These are phyloP conservation scores for Solanum pennellii DNA, from an alignment of 257 asterid genomes.

Conservation along the genomic window DNA sequence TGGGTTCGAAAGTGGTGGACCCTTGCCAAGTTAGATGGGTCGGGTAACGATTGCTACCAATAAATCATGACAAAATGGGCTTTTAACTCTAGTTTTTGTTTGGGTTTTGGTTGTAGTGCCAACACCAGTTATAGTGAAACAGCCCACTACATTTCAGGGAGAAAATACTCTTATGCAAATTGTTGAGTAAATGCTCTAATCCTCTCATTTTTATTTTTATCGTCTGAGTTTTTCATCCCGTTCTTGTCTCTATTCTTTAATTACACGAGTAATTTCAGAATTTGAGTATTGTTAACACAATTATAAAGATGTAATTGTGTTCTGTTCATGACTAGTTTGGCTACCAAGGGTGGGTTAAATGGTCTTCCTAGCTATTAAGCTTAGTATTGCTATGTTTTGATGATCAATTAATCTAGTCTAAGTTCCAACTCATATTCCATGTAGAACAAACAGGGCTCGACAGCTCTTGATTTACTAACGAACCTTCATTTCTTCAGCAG, in stretches of 20 bases:
- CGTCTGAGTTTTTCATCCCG: too few relatives aligned
- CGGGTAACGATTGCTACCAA: background rate
- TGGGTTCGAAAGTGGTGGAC: background rate
- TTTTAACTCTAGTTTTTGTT: background rate
- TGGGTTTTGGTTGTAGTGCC: background rate
- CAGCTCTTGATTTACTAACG: too few relatives aligned
- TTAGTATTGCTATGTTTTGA: too few relatives aligned
- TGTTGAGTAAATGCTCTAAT: background rate
- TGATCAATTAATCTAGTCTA: too few relatives aligned
- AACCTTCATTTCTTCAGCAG: too few relatives aligned
- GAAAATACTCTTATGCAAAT: background rate
- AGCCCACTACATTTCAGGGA: background rate
- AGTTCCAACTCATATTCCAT: too few relatives aligned
- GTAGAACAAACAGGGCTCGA: too few relatives aligned
- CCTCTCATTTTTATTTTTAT: too few relatives aligned
- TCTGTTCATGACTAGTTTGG: background rate
- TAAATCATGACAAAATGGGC: background rate
- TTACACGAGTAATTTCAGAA: background rate
- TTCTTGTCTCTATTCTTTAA: too few relatives aligned
- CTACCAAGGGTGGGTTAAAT: too few relatives aligned
- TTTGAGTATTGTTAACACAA: background rate
- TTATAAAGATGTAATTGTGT: background rate
- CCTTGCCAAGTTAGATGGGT: background rate
- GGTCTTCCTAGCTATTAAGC: too few relatives aligned
- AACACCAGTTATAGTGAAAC: background rate